Conservation (phyloP, 2,329 filamentous ascomycete genomes). For the Aspergillus bombycis region DNA sequence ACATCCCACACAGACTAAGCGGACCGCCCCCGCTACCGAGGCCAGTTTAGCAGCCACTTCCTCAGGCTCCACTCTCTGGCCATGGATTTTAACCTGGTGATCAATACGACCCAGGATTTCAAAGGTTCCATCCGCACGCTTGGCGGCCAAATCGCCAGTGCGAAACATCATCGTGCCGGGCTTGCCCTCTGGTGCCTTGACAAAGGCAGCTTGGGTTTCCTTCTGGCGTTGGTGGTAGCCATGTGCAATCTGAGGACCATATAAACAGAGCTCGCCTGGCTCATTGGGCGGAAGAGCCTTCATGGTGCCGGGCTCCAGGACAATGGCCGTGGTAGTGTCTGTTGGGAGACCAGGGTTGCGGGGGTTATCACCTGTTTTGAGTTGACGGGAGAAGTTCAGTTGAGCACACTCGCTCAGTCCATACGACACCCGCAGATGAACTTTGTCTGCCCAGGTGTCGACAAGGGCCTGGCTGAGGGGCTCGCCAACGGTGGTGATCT, state of each 20-base stretch:
- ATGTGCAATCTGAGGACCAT: constrained; percentile 16
- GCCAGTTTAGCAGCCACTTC: neutral
- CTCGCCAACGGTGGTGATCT: constrained; percentile 20
- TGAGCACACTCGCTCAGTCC: constrained; percentile 24
- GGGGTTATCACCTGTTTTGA: neutral
- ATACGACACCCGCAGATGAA: constrained; percentile 19
- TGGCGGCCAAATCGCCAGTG: constrained; percentile 4
- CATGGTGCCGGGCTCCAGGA: constrained; percentile 14
- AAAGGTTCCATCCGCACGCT: constrained; percentile 1
- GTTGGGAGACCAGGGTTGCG: constrained; percentile 16
- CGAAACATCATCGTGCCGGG: constrained; percentile 3
- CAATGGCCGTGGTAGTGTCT: constrained; percentile 17
- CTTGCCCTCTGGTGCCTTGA: constrained; percentile 9
- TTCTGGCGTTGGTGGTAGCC: constrained; percentile 15
- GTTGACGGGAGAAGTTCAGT: constrained; percentile 12
- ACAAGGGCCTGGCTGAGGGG: constrained; percentile 13
- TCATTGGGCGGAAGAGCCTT: constrained; percentile 13
- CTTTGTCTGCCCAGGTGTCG: constrained; percentile 11
- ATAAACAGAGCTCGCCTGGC: constrained; percentile 18
- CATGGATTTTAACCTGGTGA: constrained; percentile 4
- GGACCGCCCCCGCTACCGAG: neutral
- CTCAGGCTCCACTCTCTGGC: constrained; percentile 4
- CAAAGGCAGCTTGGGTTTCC: constrained; percentile 12
- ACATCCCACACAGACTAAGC: neutral
- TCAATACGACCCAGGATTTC: constrained; percentile 6